phyloP scores from a whole-genome alignment of 352 stramenopile genomes.

The Thraustotheca clavata region DNA sequence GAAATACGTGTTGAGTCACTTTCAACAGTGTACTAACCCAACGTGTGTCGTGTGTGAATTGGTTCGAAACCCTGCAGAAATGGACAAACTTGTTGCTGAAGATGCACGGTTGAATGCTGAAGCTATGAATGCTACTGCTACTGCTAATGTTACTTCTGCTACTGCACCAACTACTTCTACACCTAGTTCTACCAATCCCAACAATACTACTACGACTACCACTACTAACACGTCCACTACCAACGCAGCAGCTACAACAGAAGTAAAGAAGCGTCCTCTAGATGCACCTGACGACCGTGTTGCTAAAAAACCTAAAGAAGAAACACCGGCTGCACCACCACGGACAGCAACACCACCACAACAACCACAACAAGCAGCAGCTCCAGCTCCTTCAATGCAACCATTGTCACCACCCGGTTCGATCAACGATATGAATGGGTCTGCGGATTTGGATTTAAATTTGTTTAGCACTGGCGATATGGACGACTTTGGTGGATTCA shows the following conservation, averaged over 20 bases:
- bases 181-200: no score
- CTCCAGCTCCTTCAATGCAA: not conserved
- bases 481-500: slow-evolving; percentile 5
- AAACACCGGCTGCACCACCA: slow-evolving; percentile 19
- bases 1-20: slow-evolving; percentile 87
- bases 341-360: not conserved
- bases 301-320: not conserved
- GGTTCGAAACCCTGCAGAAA: slow-evolving; percentile 81
- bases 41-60: slow-evolving; percentile 84
- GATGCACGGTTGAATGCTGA: not conserved
- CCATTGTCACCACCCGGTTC: not conserved
- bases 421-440: not conserved
- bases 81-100: slow-evolving; percentile 4
- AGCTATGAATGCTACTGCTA: not conserved
- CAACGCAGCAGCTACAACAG: not conserved
- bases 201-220: no score
- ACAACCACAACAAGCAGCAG: not conserved
- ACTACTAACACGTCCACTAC: no score
- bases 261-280: not conserved
- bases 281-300: slow-evolving; percentile 5
- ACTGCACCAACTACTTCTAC: no score
- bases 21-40: slow-evolving; percentile 86
- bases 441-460: not conserved
- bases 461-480: slow-evolving; percentile 14
- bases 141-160: not conserved